phyloP scores from a whole-genome alignment of 345 rosid species.

The Populus alba region DNA sequence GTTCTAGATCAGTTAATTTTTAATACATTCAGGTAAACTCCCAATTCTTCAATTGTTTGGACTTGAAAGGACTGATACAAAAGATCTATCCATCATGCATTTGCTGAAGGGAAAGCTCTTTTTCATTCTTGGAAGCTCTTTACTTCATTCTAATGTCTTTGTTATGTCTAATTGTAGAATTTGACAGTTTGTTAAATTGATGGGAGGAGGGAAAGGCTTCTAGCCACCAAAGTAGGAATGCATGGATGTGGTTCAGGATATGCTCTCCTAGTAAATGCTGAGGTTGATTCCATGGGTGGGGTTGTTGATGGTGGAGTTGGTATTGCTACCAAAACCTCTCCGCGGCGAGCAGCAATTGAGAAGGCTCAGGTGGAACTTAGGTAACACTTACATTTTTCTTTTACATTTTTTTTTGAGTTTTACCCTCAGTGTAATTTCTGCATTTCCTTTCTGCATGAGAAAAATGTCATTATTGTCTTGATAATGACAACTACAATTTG shows the following conservation, averaged over 20 bases:
- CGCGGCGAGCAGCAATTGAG: conserved; percentile 80
- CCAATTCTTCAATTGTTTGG: neutral
- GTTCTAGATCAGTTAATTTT: too few species aligned
- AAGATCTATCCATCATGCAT: neutral
- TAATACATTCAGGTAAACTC: neutral
- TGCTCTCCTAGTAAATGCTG: conserved; percentile 84
- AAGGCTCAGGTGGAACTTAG: conserved; percentile 96
- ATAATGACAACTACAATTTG: conserved; percentile 10
- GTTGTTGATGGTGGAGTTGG: conserved; percentile 92
- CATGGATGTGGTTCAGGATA: conserved; percentile 67
- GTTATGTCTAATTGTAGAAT: neutral
- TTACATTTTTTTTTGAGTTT: conserved; percentile 1
- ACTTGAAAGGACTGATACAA: neutral
- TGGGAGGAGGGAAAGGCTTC: conserved; percentile 14
- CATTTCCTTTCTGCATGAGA: neutral
- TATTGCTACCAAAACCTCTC: conserved; percentile 85
- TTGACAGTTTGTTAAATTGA: conserved; percentile 14
- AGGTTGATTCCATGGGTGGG: conserved; percentile 99
- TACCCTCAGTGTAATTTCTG: neutral
- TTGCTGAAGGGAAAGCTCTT: neutral
- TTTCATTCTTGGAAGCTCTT: neutral
- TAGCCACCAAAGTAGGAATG: conserved; percentile 44
- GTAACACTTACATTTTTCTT: conserved; percentile 38
- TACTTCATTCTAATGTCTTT: neutral
- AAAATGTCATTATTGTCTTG: neutral